Percentiles rank a stretch among this genome's conserved stretches.
Evolutionary conservation across 176 grass and related monocot species (phyloP).

Genomic region (Hsuehochloa calcarea): DNA sequence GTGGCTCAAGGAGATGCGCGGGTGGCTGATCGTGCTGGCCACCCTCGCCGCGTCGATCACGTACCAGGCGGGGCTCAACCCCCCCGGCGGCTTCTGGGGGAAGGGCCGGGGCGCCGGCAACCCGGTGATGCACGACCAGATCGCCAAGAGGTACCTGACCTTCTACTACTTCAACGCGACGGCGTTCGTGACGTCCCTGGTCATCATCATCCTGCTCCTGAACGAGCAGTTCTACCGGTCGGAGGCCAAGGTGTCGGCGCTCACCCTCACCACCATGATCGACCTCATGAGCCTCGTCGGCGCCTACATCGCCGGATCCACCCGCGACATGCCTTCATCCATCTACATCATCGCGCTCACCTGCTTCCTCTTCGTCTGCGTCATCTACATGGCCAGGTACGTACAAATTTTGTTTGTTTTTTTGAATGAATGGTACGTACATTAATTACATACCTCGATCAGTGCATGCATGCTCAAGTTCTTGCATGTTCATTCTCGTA

Average conservation of each 20-base stretch:
- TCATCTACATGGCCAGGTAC: constrained; percentile 27
- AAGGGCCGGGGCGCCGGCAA: not conserved
- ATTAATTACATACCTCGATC: not conserved
- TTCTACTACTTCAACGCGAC: constrained; percentile 53
- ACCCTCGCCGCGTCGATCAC: constrained; percentile 36
- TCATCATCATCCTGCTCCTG: constrained; percentile 45
- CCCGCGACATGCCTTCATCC: not conserved
- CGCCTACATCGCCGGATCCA: constrained; percentile 35
- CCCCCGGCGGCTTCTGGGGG: constrained; percentile 47
- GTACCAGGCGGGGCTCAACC: constrained; percentile 44
- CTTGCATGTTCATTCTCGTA: not conserved
- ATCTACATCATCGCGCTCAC: constrained; percentile 40
- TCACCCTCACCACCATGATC: constrained; percentile 29
- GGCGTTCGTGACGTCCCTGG: constrained; percentile 38
- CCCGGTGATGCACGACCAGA: not conserved
- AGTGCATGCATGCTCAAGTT: not conserved
- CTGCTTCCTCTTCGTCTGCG: not conserved
- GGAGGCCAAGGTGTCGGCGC: constrained; percentile 23
- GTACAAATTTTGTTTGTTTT: too few species aligned
- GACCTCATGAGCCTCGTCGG: constrained; percentile 39
- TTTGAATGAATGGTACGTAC: too few species aligned
- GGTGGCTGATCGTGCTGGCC: constrained; percentile 48
- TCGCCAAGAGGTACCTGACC: not conserved
- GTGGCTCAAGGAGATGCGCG: constrained; percentile 54
- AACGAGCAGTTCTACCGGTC: constrained; percentile 29